These are phyloP conservation scores for Calonectria multiphialidica DNA, from an alignment of 2,329 filamentous ascomycete genomes.

Conservation along the genomic window DNA sequence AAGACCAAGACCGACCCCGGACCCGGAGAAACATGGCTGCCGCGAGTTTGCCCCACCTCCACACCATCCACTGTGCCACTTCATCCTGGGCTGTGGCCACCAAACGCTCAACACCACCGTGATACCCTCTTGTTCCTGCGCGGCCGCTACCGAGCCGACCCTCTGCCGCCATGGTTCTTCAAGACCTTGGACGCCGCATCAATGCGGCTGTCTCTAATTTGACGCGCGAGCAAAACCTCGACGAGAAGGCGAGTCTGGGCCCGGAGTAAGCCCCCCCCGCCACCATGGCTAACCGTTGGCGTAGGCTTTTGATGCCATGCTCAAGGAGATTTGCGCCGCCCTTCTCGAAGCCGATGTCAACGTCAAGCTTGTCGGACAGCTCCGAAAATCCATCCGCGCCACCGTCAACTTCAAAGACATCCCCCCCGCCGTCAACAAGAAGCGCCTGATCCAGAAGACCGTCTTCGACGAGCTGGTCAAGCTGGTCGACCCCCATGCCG, in stretches of 20 bases:
- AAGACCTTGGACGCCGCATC: slow-evolving; percentile 98
- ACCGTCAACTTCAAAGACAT: slow-evolving; percentile 96
- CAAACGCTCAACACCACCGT: slow-evolving; percentile 30
- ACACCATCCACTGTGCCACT: slow-evolving; percentile 5
- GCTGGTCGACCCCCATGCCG: slow-evolving; percentile 94
- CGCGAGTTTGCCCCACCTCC: slow-evolving; percentile 21
- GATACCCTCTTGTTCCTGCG: slow-evolving; percentile 40
- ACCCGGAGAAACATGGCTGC: slow-evolving; percentile 16
- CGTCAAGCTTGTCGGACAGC: slow-evolving; percentile 88
- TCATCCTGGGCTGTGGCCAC: slow-evolving; percentile 37
- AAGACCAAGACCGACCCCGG: neutral
- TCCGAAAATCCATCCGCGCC: slow-evolving; percentile 92
- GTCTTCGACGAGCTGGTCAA: slow-evolving; percentile 98
- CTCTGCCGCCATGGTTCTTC: slow-evolving; percentile 83
- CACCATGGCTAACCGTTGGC: slow-evolving; percentile 27
- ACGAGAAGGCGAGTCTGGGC: slow-evolving; percentile 81
- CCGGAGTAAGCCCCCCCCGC: slow-evolving; percentile 28
- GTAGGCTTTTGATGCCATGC: slow-evolving; percentile 95
- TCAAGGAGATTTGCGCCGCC: slow-evolving; percentile 97
- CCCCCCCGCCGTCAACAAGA: slow-evolving; percentile 94
- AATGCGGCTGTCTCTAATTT: slow-evolving; percentile 96
- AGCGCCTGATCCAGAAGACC: slow-evolving; percentile 96
- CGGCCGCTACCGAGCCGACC: slow-evolving; percentile 33
- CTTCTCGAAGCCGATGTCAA: slow-evolving; percentile 98
- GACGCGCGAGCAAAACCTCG: slow-evolving; percentile 90